Evolutionary conservation across 2,329 filamentous ascomycete species (phyloP).

Genomic region (Pseudogymnoascus sp.): DNA sequence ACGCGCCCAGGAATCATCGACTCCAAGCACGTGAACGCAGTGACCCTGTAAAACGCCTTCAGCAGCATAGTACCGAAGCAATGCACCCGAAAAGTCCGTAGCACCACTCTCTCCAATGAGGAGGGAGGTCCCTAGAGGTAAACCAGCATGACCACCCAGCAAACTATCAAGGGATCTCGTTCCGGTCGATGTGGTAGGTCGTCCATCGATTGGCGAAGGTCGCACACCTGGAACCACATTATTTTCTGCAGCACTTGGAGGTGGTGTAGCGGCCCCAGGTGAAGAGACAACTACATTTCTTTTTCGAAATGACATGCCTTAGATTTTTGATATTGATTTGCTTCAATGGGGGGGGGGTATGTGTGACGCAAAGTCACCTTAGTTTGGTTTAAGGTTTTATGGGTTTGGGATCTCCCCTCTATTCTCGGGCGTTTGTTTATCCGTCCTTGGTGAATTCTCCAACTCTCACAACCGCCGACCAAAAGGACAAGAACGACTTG

Average conservation of each 20-base stretch:
- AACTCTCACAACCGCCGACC: background rate
- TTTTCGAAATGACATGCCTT: slow-evolving; percentile 60
- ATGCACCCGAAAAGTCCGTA: slow-evolving; percentile 82
- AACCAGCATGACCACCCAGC: slow-evolving; percentile 77
- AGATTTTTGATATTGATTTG: background rate
- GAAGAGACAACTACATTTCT: slow-evolving; percentile 52
- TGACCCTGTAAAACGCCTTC: slow-evolving; percentile 92
- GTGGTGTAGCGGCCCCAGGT: slow-evolving; percentile 19
- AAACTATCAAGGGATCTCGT: slow-evolving; percentile 78
- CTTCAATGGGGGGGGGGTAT: background rate
- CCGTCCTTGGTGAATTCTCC: slow-evolving; percentile 4
- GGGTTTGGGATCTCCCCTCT: slow-evolving; percentile 4
- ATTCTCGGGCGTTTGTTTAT: slow-evolving; percentile 8
- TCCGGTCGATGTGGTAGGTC: slow-evolving; percentile 84
- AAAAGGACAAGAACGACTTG: background rate
- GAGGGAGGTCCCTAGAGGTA: slow-evolving; percentile 73
- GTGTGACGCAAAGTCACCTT: slow-evolving; percentile 5
- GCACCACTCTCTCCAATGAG: slow-evolving; percentile 85
- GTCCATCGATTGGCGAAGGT: slow-evolving; percentile 82
- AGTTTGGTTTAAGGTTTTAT: slow-evolving; percentile 6
- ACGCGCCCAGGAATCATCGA: slow-evolving; percentile 71
- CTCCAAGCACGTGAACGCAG: slow-evolving; percentile 75
- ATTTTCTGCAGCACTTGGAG: slow-evolving; percentile 20
- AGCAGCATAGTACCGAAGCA: slow-evolving; percentile 84
- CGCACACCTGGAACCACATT: slow-evolving; percentile 51